Base-by-base conservation (phyloP, 2,329 filamentous ascomycete genomes). In the Ceratocystis cubensis region DNA sequence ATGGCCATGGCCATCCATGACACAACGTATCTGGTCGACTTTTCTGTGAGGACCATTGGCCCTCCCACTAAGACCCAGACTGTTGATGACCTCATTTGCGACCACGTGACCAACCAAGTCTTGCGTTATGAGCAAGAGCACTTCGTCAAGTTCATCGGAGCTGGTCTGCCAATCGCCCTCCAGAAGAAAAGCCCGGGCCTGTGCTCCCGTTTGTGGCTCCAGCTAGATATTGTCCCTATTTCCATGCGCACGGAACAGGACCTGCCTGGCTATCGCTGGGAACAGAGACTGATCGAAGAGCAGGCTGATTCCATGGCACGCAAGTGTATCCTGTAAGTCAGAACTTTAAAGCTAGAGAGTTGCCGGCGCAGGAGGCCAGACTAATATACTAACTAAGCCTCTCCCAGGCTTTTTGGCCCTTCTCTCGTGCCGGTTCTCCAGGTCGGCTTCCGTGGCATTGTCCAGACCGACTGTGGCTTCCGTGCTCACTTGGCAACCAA, bases 231-330 rank as follows among this genome's bases (percentile, higher is more conserved):
- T 66, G 82, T 93, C 2, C 87, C 88, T 1, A 79, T 93, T 50
- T 81, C 88, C 2, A 79, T 91, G 69, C 77, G 76, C 8, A 78
- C 79, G 4, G 78, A 80, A 65, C 75, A 79, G 13, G 76, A 78
- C 53, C 72, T 75, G 69, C 76, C 77, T 70, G 74, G 74, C 61
- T 75, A 73, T 70, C 78, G 80, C 69, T 83, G 81, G 79, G 77
- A 80, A 59, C 74, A 76, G 44, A 84, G 84, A 72, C 77, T 80
- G n/a, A 80, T 91, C 3, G 89, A 92, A 71, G 89, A 94, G 73
- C 86, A 91, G 74, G 88, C 89, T 1, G 89, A 93, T 73, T 88
- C 87, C 0, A 88, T 92, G 82, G 87, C 86, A 1, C 81, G 89
- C 69, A 92, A 91, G 77, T 90, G 87, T 73, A 81, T 91, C 69